These are phyloP conservation scores for Boletus pseudo-olivaceus DNA, from an alignment of 768 basidiomycete species.

Conservation along the genomic window DNA sequence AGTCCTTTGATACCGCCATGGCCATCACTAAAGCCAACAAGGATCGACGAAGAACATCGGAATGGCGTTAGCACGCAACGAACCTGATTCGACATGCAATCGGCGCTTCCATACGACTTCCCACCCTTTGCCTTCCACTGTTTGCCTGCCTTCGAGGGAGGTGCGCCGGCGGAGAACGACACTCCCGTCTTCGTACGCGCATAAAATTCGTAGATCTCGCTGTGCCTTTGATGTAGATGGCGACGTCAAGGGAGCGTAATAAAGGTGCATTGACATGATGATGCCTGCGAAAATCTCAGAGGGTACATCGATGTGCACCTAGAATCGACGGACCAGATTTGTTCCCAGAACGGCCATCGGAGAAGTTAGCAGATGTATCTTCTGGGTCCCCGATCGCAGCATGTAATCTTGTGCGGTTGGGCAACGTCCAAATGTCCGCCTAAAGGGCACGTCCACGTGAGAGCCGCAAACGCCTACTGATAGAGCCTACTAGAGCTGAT, in stretches of 20 bases:
- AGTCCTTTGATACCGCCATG: conserved; percentile 63
- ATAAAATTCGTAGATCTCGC: conserved; percentile 56
- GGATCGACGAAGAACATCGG: not conserved
- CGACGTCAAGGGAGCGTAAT: conserved; percentile 31
- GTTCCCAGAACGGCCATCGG: conserved; percentile 48
- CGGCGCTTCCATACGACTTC: conserved; percentile 62
- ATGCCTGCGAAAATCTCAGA: conserved; percentile 51
- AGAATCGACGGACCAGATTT: conserved; percentile 48
- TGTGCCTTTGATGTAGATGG: conserved; percentile 31
- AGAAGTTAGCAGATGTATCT: conserved; percentile 26
- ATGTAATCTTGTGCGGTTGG: conserved; percentile 65
- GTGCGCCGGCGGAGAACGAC: conserved; percentile 64
- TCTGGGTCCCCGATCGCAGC: conserved; percentile 74
- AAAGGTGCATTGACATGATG: conserved; percentile 85
- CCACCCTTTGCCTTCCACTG: conserved; percentile 73
- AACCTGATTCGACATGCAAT: conserved; percentile 72
- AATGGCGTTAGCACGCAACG: conserved; percentile 11
- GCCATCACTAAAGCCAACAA: conserved; percentile 65
- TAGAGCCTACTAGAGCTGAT: conserved; percentile 63
- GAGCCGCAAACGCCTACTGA: not conserved
- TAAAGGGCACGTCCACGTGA: conserved; percentile 27
- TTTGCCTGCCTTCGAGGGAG: conserved; percentile 34
- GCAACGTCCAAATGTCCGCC: conserved; percentile 88
- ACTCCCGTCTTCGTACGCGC: conserved; percentile 85
- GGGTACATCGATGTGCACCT: not conserved